Evolutionary conservation across 2,329 filamentous ascomycete genomes (phyloP).

Genomic region (Trichophyton benhamiae): DNA sequence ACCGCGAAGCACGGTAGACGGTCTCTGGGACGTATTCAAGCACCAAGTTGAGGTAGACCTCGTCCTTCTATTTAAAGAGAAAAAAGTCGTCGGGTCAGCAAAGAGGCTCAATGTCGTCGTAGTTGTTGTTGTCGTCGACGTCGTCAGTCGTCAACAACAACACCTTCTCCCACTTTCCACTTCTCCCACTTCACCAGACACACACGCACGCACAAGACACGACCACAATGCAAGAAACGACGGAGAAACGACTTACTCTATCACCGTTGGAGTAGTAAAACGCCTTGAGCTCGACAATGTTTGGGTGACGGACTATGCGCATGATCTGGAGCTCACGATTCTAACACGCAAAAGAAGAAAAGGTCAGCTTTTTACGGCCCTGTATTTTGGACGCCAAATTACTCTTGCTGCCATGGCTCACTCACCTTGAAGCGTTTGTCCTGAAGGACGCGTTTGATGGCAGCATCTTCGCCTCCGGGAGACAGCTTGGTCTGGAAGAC

Average conservation of each 20-base stretch:
- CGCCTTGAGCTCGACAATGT: conserved; percentile 96
- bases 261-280: conserved; percentile 99
- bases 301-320: conserved; percentile 96
- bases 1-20: conserved; percentile 91
- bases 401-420: conserved; percentile 26
- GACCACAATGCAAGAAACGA: neutral
- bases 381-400: neutral
- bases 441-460: conserved; percentile 96
- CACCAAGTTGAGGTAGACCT: conserved; percentile 96
- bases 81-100: neutral
- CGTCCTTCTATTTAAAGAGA: conserved; percentile 59
- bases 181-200: neutral
- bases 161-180: neutral
- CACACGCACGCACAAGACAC: neutral
- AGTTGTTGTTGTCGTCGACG: too few relatives aligned
- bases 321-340: conserved; percentile 99
- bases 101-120: neutral
- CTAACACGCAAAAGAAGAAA: conserved; percentile 36
- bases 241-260: conserved; percentile 50
- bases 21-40: conserved; percentile 98
- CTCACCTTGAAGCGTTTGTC: conserved; percentile 98
- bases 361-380: conserved; percentile 18
- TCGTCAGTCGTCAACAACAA: neutral
- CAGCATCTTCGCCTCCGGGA: conserved; percentile 93
- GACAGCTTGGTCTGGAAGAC: conserved; percentile 98